Base-by-base conservation (phyloP, 768 basidiomycete species). In the Rubroboletus satanas region DNA sequence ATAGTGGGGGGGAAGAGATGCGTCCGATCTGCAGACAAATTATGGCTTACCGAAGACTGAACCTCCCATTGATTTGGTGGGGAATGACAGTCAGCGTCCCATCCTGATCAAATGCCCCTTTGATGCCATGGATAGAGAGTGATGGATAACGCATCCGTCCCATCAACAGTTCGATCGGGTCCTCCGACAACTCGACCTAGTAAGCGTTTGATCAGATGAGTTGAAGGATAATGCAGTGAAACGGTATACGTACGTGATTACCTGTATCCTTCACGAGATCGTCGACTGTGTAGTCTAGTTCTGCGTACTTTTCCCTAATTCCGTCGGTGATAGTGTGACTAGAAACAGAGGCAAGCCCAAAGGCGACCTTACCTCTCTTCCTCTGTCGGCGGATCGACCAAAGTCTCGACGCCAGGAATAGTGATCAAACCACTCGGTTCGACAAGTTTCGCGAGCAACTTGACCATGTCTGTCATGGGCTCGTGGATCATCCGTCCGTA, bases 371-470 rank as follows among this genome's bases (percentile, higher is more conserved):
- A 44, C 43, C 43, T 28, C 26, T 44, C 43, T 28, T 9, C 26
- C 26, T 44, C 15, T 28, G 43, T 44, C 8, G 43, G 43, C 9
- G 43, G 43, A 44, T 44, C 26, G 8, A 44, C 26, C 26, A 44
- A 7, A 28, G 15, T 1, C 15, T 44, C 43, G 10, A 44, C 43
- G 10, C 23, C 43, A n/a, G 43, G 23, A 26, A 44, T 44, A 42
- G 92, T 78, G 63, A 96, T 95, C 49, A 83, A 78, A 26, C 91
- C 93, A 37, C 10, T 45, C 28, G 17, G 44, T n/a, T 45, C 44
- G n/a, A 44, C 43, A 26, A 44, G 23, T 28, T 44, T 44, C 8
- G 43, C 43, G 15, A 44, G 43, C 26, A 44, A 28, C 43, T 44
- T 44, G 26, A 44, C 26, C 43, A 44, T 44, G 15, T 44, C 43